A percentile compares a stretch with the other conserved stretches of the same genome.
Evolutionary conservation across 306 rosid species (phyloP).

Genomic region (Cucurbita pepo): DNA sequence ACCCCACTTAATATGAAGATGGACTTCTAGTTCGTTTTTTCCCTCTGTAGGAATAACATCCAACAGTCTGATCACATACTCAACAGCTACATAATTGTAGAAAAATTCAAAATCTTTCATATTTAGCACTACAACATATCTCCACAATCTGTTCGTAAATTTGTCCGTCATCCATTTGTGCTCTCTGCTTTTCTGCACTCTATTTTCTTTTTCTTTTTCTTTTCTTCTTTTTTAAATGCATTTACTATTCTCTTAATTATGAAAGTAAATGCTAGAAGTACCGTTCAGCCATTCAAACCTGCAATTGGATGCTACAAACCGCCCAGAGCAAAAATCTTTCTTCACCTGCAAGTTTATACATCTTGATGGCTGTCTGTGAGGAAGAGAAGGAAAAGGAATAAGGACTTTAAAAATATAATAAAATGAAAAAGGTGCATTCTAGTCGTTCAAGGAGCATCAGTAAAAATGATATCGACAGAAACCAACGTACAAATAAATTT

Average conservation of each 20-base stretch:
- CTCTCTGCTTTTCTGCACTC: not conserved
- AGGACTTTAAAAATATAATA: not conserved
- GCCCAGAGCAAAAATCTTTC: conserved; percentile 96
- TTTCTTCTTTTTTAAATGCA: too few relatives aligned
- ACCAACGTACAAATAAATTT: not conserved
- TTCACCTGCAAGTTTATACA: conserved; percentile 89
- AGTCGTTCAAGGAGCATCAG: not conserved
- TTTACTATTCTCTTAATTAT: not conserved
- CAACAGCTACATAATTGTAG: not conserved
- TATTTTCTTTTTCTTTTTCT: too few relatives aligned
- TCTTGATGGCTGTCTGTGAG: conserved; percentile 91
- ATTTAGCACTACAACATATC: not conserved
- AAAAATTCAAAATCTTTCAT: not conserved
- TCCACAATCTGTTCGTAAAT: not conserved
- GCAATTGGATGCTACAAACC: conserved; percentile 94
- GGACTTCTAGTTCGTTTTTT: not conserved
- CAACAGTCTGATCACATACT: not conserved
- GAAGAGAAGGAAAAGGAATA: not conserved
- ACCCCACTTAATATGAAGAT: not conserved
- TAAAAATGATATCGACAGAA: not conserved
- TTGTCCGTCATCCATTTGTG: not conserved
- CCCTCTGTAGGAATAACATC: not conserved
- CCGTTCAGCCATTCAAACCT: conserved; percentile 33
- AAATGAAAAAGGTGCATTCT: not conserved
- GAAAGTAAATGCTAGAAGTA: not conserved